These are phyloP conservation scores for Silene latifolia DNA, from an alignment of 148 eudicot species.

Conservation along the genomic window DNA sequence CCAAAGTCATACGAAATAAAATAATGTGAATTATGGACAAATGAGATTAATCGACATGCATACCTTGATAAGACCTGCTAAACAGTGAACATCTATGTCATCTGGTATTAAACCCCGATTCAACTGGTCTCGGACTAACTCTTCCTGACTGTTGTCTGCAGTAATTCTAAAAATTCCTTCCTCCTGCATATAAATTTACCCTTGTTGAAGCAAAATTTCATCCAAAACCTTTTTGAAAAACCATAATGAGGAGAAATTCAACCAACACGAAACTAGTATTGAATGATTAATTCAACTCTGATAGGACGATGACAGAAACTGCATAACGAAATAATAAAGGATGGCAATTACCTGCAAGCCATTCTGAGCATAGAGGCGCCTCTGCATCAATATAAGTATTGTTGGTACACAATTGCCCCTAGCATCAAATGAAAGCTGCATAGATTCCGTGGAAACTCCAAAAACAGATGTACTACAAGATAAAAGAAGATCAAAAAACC, in stretches of 20 bases:
- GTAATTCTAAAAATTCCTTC: conserved; percentile 96
- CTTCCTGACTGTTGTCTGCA: conserved; percentile 87
- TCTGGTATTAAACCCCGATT: conserved; percentile 80
- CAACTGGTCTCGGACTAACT: conserved; percentile 74
- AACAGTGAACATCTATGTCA: conserved; percentile 86
- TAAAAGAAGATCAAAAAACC: conserved; percentile 5
- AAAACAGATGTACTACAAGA: conserved; percentile 83
- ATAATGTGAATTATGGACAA: neutral
- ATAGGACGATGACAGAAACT: neutral
- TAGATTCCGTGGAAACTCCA: conserved; percentile 97
- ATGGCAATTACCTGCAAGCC: conserved; percentile 65
- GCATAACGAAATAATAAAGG: neutral
- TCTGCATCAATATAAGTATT: conserved; percentile 85
- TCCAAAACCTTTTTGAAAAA: neutral
- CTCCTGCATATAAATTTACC: conserved; percentile 45
- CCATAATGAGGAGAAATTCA: neutral
- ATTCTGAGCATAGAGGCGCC: conserved; percentile 83
- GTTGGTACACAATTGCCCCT: conserved; percentile 97
- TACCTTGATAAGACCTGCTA: conserved; percentile 98
- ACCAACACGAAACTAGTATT: neutral
- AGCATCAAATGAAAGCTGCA: conserved; percentile 82
- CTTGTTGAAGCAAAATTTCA: conserved; percentile 4
- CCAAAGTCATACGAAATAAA: neutral
- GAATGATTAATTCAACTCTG: neutral
- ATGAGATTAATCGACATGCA: neutral